These are phyloP conservation scores for Colletotrichum viniferum DNA, from an alignment of 2,329 filamentous ascomycete species.

Conservation along the genomic window DNA sequence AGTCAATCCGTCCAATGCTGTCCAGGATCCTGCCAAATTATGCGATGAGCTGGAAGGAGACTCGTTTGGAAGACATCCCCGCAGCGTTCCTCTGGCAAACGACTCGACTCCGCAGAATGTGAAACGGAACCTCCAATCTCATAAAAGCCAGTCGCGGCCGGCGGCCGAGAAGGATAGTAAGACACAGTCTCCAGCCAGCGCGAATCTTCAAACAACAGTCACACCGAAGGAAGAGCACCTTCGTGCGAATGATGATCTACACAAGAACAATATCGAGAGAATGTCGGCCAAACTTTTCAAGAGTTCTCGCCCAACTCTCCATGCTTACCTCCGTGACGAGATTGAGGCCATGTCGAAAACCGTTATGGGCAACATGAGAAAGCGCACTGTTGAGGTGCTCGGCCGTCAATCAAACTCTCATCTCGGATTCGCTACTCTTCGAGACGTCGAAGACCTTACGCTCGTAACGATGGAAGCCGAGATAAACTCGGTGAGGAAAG, in stretches of 20 bases:
- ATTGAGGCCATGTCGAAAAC: neutral
- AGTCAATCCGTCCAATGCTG: neutral
- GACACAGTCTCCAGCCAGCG: neutral
- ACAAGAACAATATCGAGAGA: neutral
- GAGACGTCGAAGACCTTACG: neutral
- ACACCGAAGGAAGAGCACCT: neutral
- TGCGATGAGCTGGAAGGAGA: neutral
- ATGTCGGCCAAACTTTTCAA: neutral
- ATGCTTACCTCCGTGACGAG: neutral
- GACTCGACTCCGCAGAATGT: neutral
- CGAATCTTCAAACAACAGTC: neutral
- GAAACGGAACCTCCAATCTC: neutral
- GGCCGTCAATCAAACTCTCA: neutral
- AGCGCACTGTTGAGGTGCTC: neutral
- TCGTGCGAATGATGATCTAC: neutral
- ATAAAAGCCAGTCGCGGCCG: neutral
- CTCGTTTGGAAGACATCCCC: neutral
- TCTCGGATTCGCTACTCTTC: neutral
- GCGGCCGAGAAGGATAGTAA: neutral
- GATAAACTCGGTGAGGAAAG: neutral
- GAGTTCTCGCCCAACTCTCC: neutral
- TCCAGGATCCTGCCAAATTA: neutral
- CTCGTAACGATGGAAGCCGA: neutral
- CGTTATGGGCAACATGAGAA: neutral
- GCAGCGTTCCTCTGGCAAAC: neutral